phyloP scores from a whole-genome alignment of 2,329 filamentous ascomycete genomes.

The Cladosporium halotolerans region DNA sequence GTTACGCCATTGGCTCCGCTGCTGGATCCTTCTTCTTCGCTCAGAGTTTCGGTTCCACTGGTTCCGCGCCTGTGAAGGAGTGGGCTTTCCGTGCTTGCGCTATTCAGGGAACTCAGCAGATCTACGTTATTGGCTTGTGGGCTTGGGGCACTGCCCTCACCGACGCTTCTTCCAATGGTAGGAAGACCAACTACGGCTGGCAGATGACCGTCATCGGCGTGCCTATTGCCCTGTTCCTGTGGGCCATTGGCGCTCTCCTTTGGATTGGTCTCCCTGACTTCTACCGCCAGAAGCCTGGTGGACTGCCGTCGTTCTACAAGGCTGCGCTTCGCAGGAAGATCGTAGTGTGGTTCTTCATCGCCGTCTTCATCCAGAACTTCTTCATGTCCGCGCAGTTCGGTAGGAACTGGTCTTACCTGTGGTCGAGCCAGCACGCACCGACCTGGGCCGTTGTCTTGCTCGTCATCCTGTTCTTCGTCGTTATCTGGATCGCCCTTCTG shows the following conservation, averaged over 20 bases:
- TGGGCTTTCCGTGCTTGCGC: conserved; percentile 63
- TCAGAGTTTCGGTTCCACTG: conserved; percentile 51
- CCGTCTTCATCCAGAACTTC: conserved; percentile 60
- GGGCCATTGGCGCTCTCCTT: conserved; percentile 49
- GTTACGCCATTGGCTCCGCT: conserved; percentile 58
- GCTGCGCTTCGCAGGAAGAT: conserved; percentile 58
- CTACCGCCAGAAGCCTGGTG: conserved; percentile 59
- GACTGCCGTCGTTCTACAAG: conserved; percentile 59
- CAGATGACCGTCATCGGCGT: conserved; percentile 46
- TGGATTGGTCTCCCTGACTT: conserved; percentile 60
- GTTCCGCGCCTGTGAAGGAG: conserved; percentile 53
- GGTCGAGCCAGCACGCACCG: conserved; percentile 50
- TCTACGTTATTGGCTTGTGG: conserved; percentile 60
- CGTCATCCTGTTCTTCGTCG: conserved; percentile 49
- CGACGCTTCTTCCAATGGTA: not conserved
- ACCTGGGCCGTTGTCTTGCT: conserved; percentile 53
- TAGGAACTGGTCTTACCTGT: conserved; percentile 61
- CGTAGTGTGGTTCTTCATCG: conserved; percentile 60
- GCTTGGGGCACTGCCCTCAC: conserved; percentile 52
- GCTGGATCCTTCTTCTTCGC: conserved; percentile 61
- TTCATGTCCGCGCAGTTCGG: conserved; percentile 61
- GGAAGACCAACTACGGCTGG: conserved; percentile 12
- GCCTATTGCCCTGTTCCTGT: conserved; percentile 53
- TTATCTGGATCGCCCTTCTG: conserved; percentile 51
- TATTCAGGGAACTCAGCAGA: conserved; percentile 61